Base-by-base conservation (phyloP, 2,329 filamentous ascomycete species). In the Sporothrix pallida region DNA sequence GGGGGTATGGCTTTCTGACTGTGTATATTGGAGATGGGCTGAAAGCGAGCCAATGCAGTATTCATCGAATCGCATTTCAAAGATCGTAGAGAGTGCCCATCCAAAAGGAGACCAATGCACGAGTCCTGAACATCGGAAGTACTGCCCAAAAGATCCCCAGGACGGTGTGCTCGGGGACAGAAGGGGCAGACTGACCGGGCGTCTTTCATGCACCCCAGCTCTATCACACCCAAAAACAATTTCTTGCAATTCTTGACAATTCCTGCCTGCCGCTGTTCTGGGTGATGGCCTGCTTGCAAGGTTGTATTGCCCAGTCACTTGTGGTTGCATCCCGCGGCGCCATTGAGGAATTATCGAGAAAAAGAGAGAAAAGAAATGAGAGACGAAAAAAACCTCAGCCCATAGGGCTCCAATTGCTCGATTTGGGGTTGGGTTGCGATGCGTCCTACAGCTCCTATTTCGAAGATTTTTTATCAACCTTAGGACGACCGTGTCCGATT, bases 161-260 rank as follows among this genome's bases (percentile, higher is more conserved):
- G 42, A 52, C 15, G 42, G 50, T 50, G 8, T 42, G 31, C 20
- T 20, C 26, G 17, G 46, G 65, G 65, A 67, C 63, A 50, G 46
- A 68, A 52, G 3, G 13, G 46, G 46, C 65, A 52, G 52, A n/a
- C 46, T n/a, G 26, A 26, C 67, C 65, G 48, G 65, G 50, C 67
- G 62, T 48, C 31, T 13, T 23, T 67, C 12, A 26, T 67, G 67
- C 48, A 54, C n/a, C n/a, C 48, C 48, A 54, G 67, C 20, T 42
- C 50, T 50, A 17, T 44, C 67, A 42, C 26, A 20, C 48, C 26
- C 67, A 13, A 44, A 54, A n/a, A 20, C n/a, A 20, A 37, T 37
- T 37, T 20, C 48, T n/a, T 20, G 9, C 62, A 37, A 37, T 37
- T 20, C 48, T n/a, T 20, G 9, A 50, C n/a, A 15, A 13, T n/a